Percentiles rank a stretch among this genome's conserved stretches.
Conservation (phyloP, 179 eudicot genomes). For the Heliamphora pulchella region DNA sequence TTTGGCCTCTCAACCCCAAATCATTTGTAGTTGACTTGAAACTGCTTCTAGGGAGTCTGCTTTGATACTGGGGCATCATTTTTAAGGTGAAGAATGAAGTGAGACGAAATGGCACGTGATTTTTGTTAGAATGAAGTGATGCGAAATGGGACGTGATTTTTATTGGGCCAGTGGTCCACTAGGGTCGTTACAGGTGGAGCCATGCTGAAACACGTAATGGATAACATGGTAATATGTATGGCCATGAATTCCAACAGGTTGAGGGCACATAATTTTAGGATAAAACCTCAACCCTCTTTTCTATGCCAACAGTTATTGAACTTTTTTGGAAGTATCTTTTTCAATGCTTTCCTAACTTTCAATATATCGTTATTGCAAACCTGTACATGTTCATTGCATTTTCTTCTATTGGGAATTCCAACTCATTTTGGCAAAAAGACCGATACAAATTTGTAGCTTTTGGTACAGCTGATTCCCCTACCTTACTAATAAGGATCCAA, state of each 20-base stretch:
- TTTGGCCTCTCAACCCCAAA: not conserved
- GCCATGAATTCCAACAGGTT: not conserved
- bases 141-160: too few relatives aligned
- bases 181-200: not conserved
- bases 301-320: not conserved
- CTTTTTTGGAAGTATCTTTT: not conserved
- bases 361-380: not conserved
- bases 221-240: not conserved
- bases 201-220: not conserved
- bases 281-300: not conserved
- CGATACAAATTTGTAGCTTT: not conserved
- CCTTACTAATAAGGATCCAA: not conserved
- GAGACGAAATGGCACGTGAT: too few relatives aligned
- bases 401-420: not conserved
- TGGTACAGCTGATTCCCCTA: not conserved
- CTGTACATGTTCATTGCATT: too few relatives aligned
- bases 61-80: not conserved
- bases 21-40: not conserved
- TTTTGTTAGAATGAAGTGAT: too few relatives aligned
- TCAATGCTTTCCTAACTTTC: slow-evolving; percentile 3
- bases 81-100: not conserved
- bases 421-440: slow-evolving; percentile 1
- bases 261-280: not conserved
- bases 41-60: not conserved
- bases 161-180: too few relatives aligned